Evolutionary conservation across 2,329 filamentous ascomycete genomes (phyloP).

Genomic region (Sphaerulina musiva): DNA sequence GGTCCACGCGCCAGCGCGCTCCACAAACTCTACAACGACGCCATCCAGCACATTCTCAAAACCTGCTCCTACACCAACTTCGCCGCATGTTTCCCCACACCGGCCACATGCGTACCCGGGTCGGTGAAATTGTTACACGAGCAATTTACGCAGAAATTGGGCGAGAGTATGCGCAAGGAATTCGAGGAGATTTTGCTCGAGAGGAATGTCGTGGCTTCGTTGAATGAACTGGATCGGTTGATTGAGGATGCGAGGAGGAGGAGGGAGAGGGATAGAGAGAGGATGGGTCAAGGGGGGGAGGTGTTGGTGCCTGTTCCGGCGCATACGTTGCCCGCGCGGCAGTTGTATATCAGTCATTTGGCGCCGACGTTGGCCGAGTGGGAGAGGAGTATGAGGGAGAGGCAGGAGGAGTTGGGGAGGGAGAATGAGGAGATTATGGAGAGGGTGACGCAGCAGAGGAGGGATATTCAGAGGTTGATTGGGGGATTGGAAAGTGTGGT

Average conservation of each 20-base stretch:
- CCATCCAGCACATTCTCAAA: slow-evolving; percentile 53
- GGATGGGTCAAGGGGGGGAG: slow-evolving; percentile 33
- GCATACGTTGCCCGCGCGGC: slow-evolving; percentile 52
- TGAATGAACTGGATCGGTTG: slow-evolving; percentile 56
- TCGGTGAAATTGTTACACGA: slow-evolving; percentile 52
- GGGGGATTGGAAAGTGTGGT: slow-evolving; percentile 51
- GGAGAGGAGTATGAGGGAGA: slow-evolving; percentile 44
- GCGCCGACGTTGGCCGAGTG: slow-evolving; percentile 50
- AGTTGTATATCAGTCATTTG: slow-evolving; percentile 54
- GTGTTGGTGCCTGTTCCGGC: slow-evolving; percentile 41
- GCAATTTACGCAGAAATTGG: slow-evolving; percentile 53
- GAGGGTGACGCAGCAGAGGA: slow-evolving; percentile 48
- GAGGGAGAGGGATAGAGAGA: slow-evolving; percentile 34
- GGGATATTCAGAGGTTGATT: slow-evolving; percentile 52
- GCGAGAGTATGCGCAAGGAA: slow-evolving; percentile 46
- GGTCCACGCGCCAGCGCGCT: slow-evolving; percentile 56
- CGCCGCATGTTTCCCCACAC: slow-evolving; percentile 57
- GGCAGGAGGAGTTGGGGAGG: slow-evolving; percentile 45
- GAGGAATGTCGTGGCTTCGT: slow-evolving; percentile 49
- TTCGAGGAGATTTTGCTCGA: slow-evolving; percentile 56
- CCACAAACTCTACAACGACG: slow-evolving; percentile 54
- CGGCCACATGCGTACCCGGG: slow-evolving; percentile 51
- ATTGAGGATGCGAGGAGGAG: slow-evolving; percentile 53
- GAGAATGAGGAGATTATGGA: slow-evolving; percentile 50
- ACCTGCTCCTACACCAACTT: slow-evolving; percentile 58